Evolutionary conservation across 495 filamentous ascomycete genomes (phyloP).

Genomic region (Xylaria intraflava): DNA sequence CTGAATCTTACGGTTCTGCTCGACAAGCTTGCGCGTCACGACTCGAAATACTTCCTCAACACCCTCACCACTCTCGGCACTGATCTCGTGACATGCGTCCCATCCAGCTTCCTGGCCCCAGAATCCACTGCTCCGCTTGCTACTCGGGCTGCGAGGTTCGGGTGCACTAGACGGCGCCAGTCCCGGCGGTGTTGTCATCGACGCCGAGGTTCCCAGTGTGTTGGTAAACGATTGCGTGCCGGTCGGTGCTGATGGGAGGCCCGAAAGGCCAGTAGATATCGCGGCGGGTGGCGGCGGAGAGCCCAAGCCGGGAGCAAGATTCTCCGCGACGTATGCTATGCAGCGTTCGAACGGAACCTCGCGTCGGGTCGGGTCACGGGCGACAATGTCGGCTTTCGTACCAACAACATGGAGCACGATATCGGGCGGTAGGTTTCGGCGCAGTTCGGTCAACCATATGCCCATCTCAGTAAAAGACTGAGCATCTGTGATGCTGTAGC

Average conservation of each 20-base stretch:
- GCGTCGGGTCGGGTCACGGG: slow-evolving; percentile 64
- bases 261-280: slow-evolving; percentile 24
- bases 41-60: slow-evolving; percentile 97
- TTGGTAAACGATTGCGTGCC: slow-evolving; percentile 18
- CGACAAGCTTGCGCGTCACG: slow-evolving; percentile 88
- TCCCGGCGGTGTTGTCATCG: slow-evolving; percentile 8
- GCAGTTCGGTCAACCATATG: slow-evolving; percentile 77
- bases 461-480: slow-evolving; percentile 89
- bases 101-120: slow-evolving; percentile 90
- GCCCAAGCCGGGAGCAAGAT: slow-evolving; percentile 61
- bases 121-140: slow-evolving; percentile 75
- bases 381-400: slow-evolving; percentile 88
- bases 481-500: slow-evolving; percentile 85
- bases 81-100: slow-evolving; percentile 97
- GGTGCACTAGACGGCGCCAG: slow-evolving; percentile 22
- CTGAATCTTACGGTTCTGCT: slow-evolving; percentile 71
- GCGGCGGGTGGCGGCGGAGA: slow-evolving; percentile 62
- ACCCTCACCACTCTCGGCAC: slow-evolving; percentile 87
- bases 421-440: slow-evolving; percentile 60
- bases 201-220: slow-evolving; percentile 20
- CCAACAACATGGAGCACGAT: slow-evolving; percentile 95
- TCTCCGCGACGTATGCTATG: slow-evolving; percentile 89
- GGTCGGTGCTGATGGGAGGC: slow-evolving; percentile 11
- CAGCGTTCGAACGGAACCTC: slow-evolving; percentile 89
- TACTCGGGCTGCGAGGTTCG: slow-evolving; percentile 58